A percentile compares a stretch with the other conserved stretches of the same genome.
Conservation (phyloP, 1,284 basidiomycete genomes). For the Microbotryum violaceum region DNA sequence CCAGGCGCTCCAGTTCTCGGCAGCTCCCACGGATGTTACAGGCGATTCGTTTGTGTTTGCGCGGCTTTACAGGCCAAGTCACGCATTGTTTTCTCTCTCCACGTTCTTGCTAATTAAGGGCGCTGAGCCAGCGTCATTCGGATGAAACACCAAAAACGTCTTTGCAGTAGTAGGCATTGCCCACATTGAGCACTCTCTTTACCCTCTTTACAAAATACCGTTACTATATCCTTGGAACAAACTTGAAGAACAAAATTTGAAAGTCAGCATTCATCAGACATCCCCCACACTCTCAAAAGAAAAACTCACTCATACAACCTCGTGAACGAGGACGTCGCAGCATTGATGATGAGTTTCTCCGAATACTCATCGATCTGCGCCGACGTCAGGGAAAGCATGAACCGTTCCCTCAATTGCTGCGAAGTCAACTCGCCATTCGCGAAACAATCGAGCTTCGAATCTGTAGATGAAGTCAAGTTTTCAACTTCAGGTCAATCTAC, state of each 20-base stretch:
- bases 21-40: too few relatives aligned
- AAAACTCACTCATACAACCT: conserved; percentile 27
- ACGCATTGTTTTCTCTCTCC: too few relatives aligned
- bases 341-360: conserved; percentile 66
- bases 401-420: conserved; percentile 77
- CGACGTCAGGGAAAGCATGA: conserved; percentile 83
- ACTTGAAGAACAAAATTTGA: conserved; percentile 1
- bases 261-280: too few relatives aligned
- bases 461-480: conserved; percentile 43
- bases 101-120: too few relatives aligned
- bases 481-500: too few relatives aligned
- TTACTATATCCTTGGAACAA: conserved; percentile 26
- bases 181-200: too few relatives aligned
- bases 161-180: too few relatives aligned
- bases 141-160: too few relatives aligned
- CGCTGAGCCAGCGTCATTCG: too few relatives aligned
- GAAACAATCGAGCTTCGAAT: conserved; percentile 90
- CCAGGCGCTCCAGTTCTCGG: too few relatives aligned
- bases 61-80: too few relatives aligned
- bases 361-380: conserved; percentile 80
- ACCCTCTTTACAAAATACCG: conserved; percentile 14
- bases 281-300: neutral
- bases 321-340: conserved; percentile 28
- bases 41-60: too few relatives aligned
- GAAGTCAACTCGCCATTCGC: conserved; percentile 84